Percentiles rank a stretch among this genome's conserved stretches.
These are phyloP conservation scores for Theileria annulata DNA, from an alignment of 169 alveolate species.

Conservation along the genomic window DNA sequence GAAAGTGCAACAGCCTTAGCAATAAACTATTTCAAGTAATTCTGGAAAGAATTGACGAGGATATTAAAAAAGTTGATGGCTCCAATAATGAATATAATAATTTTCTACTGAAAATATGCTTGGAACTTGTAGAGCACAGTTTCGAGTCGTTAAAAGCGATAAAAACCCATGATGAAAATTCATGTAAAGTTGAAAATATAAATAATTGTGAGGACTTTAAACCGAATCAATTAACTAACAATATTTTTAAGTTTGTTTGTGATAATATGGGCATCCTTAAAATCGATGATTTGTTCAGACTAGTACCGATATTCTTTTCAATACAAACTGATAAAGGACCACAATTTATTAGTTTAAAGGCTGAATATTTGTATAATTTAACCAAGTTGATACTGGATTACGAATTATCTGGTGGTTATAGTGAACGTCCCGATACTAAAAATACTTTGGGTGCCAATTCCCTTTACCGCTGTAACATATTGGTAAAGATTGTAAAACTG, in stretches of 20 bases:
- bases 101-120: background rate
- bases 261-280: background rate
- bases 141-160: no score
- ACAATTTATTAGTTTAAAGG: background rate
- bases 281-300: background rate
- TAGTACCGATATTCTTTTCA: constrained; percentile 1
- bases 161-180: no score
- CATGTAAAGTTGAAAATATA: no score
- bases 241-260: background rate
- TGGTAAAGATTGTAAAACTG: constrained; percentile 6
- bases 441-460: background rate
- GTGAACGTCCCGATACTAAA: background rate
- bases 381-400: background rate
- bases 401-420: background rate
- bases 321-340: background rate
- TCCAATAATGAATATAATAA: background rate
- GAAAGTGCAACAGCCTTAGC: constrained; percentile 1
- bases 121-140: background rate
- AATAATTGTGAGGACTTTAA: no score
- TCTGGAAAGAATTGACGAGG: background rate
- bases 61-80: background rate
- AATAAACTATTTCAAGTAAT: background rate
- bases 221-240: background rate
- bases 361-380: background rate
- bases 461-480: constrained; percentile 1